Evolutionary conservation across 345 rosid species (phyloP).

Genomic region (Eucalyptus victrix): DNA sequence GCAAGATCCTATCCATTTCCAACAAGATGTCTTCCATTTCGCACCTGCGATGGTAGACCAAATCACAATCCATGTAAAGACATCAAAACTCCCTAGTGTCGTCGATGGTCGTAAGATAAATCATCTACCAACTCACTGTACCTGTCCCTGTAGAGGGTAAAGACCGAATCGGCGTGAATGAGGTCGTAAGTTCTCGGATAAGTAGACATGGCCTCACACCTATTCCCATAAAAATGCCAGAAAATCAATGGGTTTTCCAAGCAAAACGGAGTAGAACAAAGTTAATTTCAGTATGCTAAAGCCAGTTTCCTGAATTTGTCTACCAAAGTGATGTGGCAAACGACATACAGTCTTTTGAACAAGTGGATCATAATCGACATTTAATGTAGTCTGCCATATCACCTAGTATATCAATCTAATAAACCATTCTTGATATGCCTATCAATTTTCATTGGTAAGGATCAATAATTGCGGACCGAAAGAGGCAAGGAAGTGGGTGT

Average conservation of each 20-base stretch:
- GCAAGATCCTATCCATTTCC: constrained; percentile 39
- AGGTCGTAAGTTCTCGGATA: constrained; percentile 7
- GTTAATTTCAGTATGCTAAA: neutral
- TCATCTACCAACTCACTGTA: neutral
- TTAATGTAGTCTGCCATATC: neutral
- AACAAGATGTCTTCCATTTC: constrained; percentile 17
- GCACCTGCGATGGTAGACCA: constrained; percentile 8
- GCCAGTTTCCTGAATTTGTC: neutral
- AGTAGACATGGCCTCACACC: constrained; percentile 10
- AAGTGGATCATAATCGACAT: neutral
- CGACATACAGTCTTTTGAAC: neutral
- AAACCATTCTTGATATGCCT: neutral
- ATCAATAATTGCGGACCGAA: neutral
- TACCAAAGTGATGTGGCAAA: neutral
- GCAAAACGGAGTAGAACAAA: neutral
- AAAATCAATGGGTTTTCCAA: neutral
- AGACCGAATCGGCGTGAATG: constrained; percentile 2
- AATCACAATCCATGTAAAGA: neutral
- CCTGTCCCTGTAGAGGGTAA: constrained; percentile 5
- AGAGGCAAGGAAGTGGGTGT: neutral
- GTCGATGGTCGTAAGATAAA: neutral
- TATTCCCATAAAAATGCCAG: neutral
- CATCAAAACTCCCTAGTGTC: neutral
- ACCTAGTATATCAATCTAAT: neutral
- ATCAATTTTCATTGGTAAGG: neutral